Base-by-base conservation (phyloP, 768 basidiomycete species). In the Lanmaoa pseudosensibilis region DNA sequence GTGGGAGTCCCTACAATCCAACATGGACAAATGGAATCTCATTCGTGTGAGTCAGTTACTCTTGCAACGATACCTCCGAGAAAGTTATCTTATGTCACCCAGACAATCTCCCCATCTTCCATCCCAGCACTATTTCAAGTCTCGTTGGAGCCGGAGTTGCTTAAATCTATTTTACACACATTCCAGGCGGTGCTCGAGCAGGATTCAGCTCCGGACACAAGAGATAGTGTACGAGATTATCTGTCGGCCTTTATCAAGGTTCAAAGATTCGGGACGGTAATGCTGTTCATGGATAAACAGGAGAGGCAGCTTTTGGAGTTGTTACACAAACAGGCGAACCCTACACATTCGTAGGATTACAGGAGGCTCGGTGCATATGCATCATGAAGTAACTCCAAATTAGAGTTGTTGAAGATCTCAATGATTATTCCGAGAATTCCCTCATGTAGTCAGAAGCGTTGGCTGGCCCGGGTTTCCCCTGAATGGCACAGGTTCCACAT, bases 91-190 rank as follows among this genome's bases (percentile, higher is more conserved):
- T 18, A 52, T 36, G 30, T 49, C 11, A 33, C 38, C 16, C 61
- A 91, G 86, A 77, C 74, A 34, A 77, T 91, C 43, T 73, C 80
- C 0, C 83, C 90, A 0, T 46, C 74, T 9, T 72, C 74, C 18
- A 68, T 92, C 27, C 87, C 89, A 1, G 61, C 75, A 2, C 69
- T 93, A 38, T 90, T 88, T 72, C 79, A 86, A 62, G 82, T 77
- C 0, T 88, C 88, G 0, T 76, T 93, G 33, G 91, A 92, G 43
- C 81, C 91, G 0, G 63, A 77, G 1, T 63, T 88, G 27, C 78
- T 93, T 18, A 75, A 76, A 3, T 81, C 83, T 1, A 75, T 92
- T 21, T 67, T 92, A 25, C 72, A 76, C 30, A 79, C 78, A 3
- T 82, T 91, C 59, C 68, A 65, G 9, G 63, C 64, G 70, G 12